Evolutionary conservation across 2,329 filamentous ascomycete species (phyloP), one percentile per base, ranked within the genome.

Genomic region (Colletotrichum plurivorum): DNA sequence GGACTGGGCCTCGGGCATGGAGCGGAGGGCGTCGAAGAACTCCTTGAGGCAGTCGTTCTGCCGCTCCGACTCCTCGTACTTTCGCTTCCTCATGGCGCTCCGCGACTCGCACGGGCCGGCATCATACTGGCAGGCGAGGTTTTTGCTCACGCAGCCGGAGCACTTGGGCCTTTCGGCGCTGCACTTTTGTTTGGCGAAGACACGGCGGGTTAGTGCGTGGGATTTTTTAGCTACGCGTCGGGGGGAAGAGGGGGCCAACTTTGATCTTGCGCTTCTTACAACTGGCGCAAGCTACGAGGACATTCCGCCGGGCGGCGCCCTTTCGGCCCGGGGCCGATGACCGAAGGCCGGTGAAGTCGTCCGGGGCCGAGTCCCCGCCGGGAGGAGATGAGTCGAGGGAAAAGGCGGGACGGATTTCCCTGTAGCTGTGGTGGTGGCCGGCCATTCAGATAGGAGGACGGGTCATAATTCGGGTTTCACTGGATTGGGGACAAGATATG

Each of bases 131-230:
- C 81, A 83, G 15, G 80, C 79, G 18, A 78, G 70, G 52, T 75
- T 75, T 63, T 80, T 79, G 51, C 73, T 70, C 55, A 61, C 52
- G 71, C 81, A 83, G 59, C 79, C 75, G 46, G 79, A 77, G 71
- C 81, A 83, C 64, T 72, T 77, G 55, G 81, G 81, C 16, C 80
- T 78, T 70, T 78, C 79, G 75, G 80, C 81, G 56, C 82, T 76
- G 72, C 81, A 83, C 74, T 83, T 82, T 5, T 36, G 31, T 36
- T 36, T 36, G 31, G 31, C 22, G n/a, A 10, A 10, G 39, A 15
- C 27, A n/a, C n/a, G 16, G 12, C 36, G 8, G 22, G 39, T 66
- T 20, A 66, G 57, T 20, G 57, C 13, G 18, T 25, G 20, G 10
- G 45, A n/a, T 48, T 52, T 52, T n/a, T 20, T 48, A 27, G 16